Base-by-base conservation (phyloP, 2,329 filamentous ascomycete species). In the Trichophyton rubrum region DNA sequence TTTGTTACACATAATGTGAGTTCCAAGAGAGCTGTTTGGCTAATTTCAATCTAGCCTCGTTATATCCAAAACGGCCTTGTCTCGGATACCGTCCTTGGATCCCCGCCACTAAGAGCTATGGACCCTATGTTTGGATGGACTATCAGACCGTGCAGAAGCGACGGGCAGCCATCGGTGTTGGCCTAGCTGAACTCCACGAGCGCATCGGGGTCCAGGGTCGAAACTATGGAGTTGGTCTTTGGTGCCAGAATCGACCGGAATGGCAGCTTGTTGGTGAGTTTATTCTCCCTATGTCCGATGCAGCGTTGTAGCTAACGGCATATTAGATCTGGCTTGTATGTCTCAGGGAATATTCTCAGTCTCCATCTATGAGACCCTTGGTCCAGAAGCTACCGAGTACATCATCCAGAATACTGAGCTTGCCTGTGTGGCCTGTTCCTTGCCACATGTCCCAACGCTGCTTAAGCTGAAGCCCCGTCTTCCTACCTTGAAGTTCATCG, bases 351-450 rank as follows among this genome's bases (percentile, higher is more conserved):
- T 97, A 33, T 97, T 82, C 75, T 89, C 87, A 22, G 90, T 99
- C 60, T 96, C 92, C 3, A 86, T 99, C 58, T 99, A 99, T 78
- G 93, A 97, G 74, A 96, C 92, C 11, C 83, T 99, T 3, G 92
- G 92, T 8, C 87, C 92, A 11, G 89, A 96, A 66, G 84, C 91
- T 1, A 91, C 89, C 61, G 90, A 97, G 76, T 97, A 89, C 77
- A 96, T 99, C 74, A 87, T 97, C 77, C 95, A 95, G 74, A 92
- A 97, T 72, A 84, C 90, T 60, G 81, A 85, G 64, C 78, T 97
- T 61, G 74, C 80, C 62, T 89, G 85, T 68, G 84, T 97, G 43
- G 85, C 87, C 64, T 86, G 88, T 62, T 90, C 88, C 30, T 78
- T 96, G 53, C 84, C 85, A 49, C 91, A 96, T 69, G 85, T 96